These are phyloP conservation scores for Inosperma sp. DNA, from an alignment of 768 basidiomycete genomes.

Conservation along the genomic window DNA sequence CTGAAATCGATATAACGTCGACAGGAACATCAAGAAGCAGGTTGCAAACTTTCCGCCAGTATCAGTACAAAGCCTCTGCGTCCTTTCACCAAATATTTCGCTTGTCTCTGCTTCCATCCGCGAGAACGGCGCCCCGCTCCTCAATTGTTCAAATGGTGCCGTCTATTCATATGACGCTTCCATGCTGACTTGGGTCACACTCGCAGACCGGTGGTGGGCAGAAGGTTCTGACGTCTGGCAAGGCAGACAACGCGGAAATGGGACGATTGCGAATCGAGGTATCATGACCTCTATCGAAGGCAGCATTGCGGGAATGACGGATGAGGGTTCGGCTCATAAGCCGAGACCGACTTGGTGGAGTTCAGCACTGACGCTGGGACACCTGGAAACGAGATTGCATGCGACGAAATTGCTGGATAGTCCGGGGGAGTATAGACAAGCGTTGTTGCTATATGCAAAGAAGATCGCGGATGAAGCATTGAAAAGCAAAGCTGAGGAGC, in stretches of 20 bases:
- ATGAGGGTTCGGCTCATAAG: conserved; percentile 37
- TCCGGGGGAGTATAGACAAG: conserved; percentile 77
- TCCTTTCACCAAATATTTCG: conserved; percentile 49
- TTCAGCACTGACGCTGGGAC: conserved; percentile 78
- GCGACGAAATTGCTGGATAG: conserved; percentile 75
- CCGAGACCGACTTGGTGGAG: conserved; percentile 75
- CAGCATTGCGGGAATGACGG: conserved; percentile 35
- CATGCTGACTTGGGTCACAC: conserved; percentile 64
- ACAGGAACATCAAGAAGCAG: conserved; percentile 74
- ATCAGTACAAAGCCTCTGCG: conserved; percentile 57
- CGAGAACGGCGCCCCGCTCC: conserved; percentile 73
- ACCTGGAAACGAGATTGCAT: conserved; percentile 79
- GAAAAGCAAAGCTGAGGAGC: conserved; percentile 81
- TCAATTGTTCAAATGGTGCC: conserved; percentile 73
- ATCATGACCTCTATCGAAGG: conserved; percentile 52
- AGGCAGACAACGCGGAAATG: conserved; percentile 51
- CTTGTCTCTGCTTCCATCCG: conserved; percentile 65
- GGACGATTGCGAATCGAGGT: conserved; percentile 40
- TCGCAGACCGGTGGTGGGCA: conserved; percentile 82
- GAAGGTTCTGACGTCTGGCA: conserved; percentile 83
- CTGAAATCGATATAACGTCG: conserved; percentile 5
- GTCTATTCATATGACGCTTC: conserved; percentile 74
- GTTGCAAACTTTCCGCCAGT: conserved; percentile 60
- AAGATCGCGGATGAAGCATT: conserved; percentile 89
- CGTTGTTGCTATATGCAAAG: conserved; percentile 71